Evolutionary conservation across 2,329 filamentous ascomycete genomes (phyloP).

Genomic region (Colletotrichum noveboracense): DNA sequence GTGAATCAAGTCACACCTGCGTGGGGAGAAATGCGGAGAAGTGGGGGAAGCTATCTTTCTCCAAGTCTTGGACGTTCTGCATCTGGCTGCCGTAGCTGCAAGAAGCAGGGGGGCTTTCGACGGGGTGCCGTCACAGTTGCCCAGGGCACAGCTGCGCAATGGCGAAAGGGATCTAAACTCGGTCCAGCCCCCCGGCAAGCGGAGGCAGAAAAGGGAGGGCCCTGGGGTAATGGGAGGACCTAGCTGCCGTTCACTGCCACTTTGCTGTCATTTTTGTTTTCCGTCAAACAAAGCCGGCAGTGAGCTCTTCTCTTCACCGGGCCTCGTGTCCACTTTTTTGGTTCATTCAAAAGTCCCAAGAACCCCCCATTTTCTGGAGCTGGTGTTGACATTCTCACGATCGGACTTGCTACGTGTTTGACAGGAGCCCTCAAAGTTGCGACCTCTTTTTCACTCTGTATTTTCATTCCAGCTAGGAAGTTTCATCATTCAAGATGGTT

Average conservation of each 20-base stretch:
- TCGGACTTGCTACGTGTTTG: background rate
- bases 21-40: constrained; percentile 20
- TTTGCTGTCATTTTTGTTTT: background rate
- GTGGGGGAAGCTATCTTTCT: constrained; percentile 15
- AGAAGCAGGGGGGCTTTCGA: background rate
- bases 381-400: background rate
- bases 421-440: background rate
- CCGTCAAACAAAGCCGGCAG: background rate
- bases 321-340: background rate
- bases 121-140: background rate
- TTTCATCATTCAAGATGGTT: constrained; percentile 41
- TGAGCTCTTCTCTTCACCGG: background rate
- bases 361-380: background rate
- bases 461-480: background rate
- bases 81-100: background rate
- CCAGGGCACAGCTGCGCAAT: constrained; percentile 8
- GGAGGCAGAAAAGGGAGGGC: background rate
- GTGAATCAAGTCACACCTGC: background rate
- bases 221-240: background rate
- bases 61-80: constrained; percentile 8
- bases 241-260: background rate
- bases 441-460: background rate
- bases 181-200: constrained; percentile 1
- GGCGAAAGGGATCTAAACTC: constrained; percentile 6
- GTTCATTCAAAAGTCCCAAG: constrained; percentile 12